phyloP scores from a whole-genome alignment of 2,329 filamentous ascomycete genomes.

The Alternaria solani region DNA sequence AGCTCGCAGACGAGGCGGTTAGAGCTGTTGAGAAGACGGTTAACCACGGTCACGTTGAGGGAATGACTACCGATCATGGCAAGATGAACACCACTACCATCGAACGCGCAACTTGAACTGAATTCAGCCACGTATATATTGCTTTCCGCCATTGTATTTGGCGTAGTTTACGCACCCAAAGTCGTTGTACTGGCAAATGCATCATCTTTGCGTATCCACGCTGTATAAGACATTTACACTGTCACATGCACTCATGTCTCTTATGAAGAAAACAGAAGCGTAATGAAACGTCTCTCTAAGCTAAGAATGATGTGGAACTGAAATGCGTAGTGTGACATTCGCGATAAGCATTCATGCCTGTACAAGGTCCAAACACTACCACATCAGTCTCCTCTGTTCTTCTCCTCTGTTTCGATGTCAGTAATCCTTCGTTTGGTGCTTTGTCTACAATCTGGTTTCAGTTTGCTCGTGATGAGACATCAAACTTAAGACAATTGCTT shows the following conservation, averaged over 20 bases:
- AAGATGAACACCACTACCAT: constrained; percentile 7
- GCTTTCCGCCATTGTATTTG: background rate
- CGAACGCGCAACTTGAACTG: constrained; percentile 27
- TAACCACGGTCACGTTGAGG: constrained; percentile 28
- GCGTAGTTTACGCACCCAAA: background rate
- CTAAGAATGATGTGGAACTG: background rate
- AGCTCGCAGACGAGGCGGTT: constrained; percentile 42
- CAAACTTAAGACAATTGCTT: background rate
- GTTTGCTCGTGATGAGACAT: background rate
- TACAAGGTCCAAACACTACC: background rate
- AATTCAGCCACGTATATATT: background rate
- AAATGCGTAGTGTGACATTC: background rate
- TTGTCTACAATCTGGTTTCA: background rate
- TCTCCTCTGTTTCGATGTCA: too few species aligned
- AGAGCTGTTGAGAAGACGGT: constrained; percentile 48
- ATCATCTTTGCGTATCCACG: background rate
- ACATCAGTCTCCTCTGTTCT: background rate
- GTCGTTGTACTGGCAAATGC: background rate
- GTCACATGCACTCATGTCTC: background rate
- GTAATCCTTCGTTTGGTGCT: background rate
- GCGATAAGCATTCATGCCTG: background rate
- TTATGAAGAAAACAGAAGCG: too few species aligned
- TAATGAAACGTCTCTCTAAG: background rate
- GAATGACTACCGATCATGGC: constrained; percentile 1
- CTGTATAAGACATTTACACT: background rate